These are phyloP conservation scores for Phytopythium vexans DNA, from an alignment of 352 stramenopile genomes.

Conservation along the genomic window DNA sequence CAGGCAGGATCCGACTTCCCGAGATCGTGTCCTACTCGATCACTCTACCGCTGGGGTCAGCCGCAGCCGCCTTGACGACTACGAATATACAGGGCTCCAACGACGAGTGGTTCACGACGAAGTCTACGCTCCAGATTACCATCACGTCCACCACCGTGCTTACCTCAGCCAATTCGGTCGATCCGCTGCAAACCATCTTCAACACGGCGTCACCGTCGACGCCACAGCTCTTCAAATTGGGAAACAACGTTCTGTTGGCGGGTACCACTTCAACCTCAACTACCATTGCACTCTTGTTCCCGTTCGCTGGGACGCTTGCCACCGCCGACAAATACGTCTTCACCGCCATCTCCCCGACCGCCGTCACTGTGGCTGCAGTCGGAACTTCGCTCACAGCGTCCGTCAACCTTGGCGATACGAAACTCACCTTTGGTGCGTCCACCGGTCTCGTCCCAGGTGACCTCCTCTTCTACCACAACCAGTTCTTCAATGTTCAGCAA, in stretches of 20 bases:
- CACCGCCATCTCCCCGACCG: not conserved
- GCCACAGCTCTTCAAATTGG: too few species aligned
- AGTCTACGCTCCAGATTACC: too few species aligned
- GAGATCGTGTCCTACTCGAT: conserved; percentile 30
- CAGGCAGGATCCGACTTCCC: conserved; percentile 45
- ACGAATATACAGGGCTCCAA: conserved; percentile 34
- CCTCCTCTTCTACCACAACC: conserved; percentile 58
- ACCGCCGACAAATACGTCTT: conserved; percentile 20
- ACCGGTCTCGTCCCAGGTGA: conserved; percentile 12
- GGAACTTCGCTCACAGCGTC: not conserved
- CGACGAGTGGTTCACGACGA: conserved; percentile 54
- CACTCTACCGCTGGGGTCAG: conserved; percentile 8
- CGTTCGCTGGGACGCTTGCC: too few species aligned
- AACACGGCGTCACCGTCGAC: too few species aligned
- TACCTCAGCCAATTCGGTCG: too few species aligned
- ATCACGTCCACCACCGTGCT: too few species aligned
- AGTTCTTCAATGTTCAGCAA: conserved; percentile 30
- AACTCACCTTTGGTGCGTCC: conserved; percentile 15
- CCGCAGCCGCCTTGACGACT: conserved; percentile 25
- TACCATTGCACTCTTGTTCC: too few species aligned
- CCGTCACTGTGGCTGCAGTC: conserved; percentile 11
- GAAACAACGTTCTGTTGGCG: too few species aligned
- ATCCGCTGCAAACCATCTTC: too few species aligned
- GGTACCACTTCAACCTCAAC: too few species aligned
- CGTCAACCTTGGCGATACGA: conserved; percentile 10